Conservation (phyloP, 768 basidiomycete species). For the Ephemerocybe angulata region DNA sequence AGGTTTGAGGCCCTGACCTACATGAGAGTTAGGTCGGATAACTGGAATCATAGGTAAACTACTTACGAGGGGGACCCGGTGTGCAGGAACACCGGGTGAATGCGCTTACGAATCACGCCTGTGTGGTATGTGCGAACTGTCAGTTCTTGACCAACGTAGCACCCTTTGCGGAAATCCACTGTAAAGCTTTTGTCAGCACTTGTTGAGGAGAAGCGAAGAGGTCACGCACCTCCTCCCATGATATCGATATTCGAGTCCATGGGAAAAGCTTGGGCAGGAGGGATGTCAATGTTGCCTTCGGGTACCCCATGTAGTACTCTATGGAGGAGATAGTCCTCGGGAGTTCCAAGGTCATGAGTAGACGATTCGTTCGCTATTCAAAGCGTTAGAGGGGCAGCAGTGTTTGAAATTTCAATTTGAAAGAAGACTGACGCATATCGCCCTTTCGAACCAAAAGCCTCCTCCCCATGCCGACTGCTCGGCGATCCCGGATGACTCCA, state of each 20-base stretch:
- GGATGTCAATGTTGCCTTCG: conserved; percentile 78
- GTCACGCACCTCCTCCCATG: conserved; percentile 85
- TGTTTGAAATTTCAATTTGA: neutral
- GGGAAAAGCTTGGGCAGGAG: conserved; percentile 76
- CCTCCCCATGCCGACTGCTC: conserved; percentile 76
- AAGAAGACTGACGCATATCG: conserved; percentile 58
- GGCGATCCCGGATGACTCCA: conserved; percentile 53
- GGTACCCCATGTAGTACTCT: conserved; percentile 82
- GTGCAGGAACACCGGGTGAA: conserved; percentile 67
- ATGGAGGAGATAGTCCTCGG: conserved; percentile 69
- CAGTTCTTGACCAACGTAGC: conserved; percentile 96
- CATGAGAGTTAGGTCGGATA: neutral
- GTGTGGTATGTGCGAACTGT: conserved; percentile 97
- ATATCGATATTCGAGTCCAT: conserved; percentile 93
- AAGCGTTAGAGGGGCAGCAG: conserved; percentile 1
- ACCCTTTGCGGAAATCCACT: conserved; percentile 97
- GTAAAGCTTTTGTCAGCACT: conserved; percentile 8
- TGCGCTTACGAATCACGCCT: conserved; percentile 85
- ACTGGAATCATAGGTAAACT: neutral
- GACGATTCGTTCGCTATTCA: conserved; percentile 48
- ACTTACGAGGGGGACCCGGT: conserved; percentile 22
- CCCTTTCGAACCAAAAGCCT: conserved; percentile 70
- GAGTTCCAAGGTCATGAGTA: conserved; percentile 50
- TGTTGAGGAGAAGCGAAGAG: conserved; percentile 3
- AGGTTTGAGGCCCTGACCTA: conserved; percentile 13